Evolutionary conservation across 176 grass and related monocot species (phyloP), one percentile per base, ranked within the genome.

Genomic region (Calamus simplicifolius): DNA sequence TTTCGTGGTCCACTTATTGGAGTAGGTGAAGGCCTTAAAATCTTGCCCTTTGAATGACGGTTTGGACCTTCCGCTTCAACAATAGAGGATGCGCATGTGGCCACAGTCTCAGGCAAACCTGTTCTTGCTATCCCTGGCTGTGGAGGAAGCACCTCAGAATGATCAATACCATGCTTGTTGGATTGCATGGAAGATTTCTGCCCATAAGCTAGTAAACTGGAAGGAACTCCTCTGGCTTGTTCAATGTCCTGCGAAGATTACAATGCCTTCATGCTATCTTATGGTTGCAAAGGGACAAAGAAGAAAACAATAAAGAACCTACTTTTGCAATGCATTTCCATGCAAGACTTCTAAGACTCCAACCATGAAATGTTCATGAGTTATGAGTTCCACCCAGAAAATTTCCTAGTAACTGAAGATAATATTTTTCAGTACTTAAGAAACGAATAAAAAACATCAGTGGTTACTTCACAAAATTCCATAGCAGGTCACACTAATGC

Each of bases 101-200:
- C 30, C 48, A 64, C 62, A 29, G 58, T 51, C 51, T 62, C 59
- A 27, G 71, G 72, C 19, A 76, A 79, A n/a, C 68, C 66, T 54
- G 51, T 43, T 59, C 77, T 68, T 63, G 25, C 58, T 52, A 62
- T 67, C 50, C 67, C 63, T 66, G 69, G 55, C 57, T 15, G 48
- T 57, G 79, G 57, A 25, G 23, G 57, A 31, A 75, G 83, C 57
- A 62, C 18, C 51, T 78, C 87, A 71, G 74, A 71, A 64, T 79
- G 78, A 82, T 80, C 81, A 30, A 55, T 67, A 65, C 85, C 79
- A 53, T 62, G 55, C 21, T 87, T 79, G 75, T 52, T 64, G 68
- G 72, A 80, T 15, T 71, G 61, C 56, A 59, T 38, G 3, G 67
- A 56, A 67, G 80, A 78, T 73, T 76, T 83, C 54, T 83, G 76